Evolutionary conservation across 106 monocot genomes (phyloP), one percentile per base, ranked within the genome.

Genomic region (Phalaenopsis equestris): DNA sequence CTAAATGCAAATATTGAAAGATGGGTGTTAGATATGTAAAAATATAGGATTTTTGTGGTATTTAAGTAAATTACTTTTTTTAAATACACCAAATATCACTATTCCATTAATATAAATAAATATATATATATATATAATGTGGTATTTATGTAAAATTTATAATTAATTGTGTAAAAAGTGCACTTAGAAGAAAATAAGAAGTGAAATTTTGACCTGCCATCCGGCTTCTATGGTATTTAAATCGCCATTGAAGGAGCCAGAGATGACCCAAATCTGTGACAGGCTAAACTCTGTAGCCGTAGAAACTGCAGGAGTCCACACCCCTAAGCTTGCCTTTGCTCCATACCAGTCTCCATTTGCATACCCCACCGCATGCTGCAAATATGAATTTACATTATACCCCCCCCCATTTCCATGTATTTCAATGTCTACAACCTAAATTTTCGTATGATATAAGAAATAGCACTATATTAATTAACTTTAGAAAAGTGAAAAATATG

Each of bases 141-240:
- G n/a, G n/a, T n/a, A n/a, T n/a, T n/a, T n/a, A n/a, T n/a, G n/a
- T n/a, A n/a, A n/a, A n/a, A n/a, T n/a, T 4, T 41, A 49, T 19
- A 47, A 45, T 18, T 23, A n/a, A 6, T 19, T 2, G 6, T 2
- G 46, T 19, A 12, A 75, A 75, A 19, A 46, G 15, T 19, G 37
- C 5, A 57, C 52, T 30, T 52, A 77, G 55, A 52, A n/a, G n/a
- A n/a, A n/a, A 30, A 30, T n/a, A n/a, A 52, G 1, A 52, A 42
- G 6, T 15, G 14, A 8, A 10, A 47, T 2, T n/a, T n/a, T n/a
- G n/a, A 93, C 93, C 88, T 93, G 93, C 93, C 93, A 93, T 8
- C 90, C 93, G 19, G 93, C 93, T 84, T 93, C 90, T 74, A 93
- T 90, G 80, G 90, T 90, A 75, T 93, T 93, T 37, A 93, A 84